These are phyloP conservation scores for Chlorella sorokiniana DNA, from an alignment of 139 green algal genomes.

Conservation along the genomic window DNA sequence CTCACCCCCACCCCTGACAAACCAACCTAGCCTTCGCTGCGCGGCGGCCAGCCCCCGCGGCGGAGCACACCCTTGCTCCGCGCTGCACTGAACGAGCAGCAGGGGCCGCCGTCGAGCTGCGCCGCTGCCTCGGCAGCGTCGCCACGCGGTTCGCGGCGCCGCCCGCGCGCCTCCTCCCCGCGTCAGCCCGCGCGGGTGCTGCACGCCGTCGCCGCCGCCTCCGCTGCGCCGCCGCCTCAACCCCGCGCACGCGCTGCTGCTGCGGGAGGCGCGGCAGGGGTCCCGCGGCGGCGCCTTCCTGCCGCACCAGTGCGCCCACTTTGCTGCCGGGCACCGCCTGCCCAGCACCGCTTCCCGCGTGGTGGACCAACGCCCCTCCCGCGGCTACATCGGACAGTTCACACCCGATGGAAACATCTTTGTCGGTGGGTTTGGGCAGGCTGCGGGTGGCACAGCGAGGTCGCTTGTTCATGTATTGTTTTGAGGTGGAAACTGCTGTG, in stretches of 20 bases:
- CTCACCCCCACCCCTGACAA: not conserved
- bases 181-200: not conserved
- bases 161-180: too few species aligned
- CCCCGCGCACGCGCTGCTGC: conserved; percentile 25
- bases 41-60: not conserved
- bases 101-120: too few species aligned
- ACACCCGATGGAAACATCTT: conserved; percentile 34
- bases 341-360: conserved; percentile 34
- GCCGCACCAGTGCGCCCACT: conserved; percentile 38
- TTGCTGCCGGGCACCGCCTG: conserved; percentile 42
- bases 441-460: too few species aligned
- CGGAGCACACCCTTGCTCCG: not conserved
- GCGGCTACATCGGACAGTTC: conserved; percentile 95
- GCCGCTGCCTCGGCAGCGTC: too few species aligned
- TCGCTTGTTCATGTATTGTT: too few species aligned
- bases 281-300: conserved; percentile 3
- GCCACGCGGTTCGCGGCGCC: too few species aligned
- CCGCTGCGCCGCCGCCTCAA: conserved; percentile 8
- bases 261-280: conserved; percentile 35
- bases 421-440: not conserved
- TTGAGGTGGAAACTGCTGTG: not conserved
- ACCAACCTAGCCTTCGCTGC: not conserved
- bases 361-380: conserved; percentile 64
- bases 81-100: too few species aligned
- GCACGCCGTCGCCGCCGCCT: not conserved